Evolutionary conservation across 2,329 filamentous ascomycete species (phyloP), one percentile per base, ranked within the genome.

Genomic region (Setomelanomma holmii): DNA sequence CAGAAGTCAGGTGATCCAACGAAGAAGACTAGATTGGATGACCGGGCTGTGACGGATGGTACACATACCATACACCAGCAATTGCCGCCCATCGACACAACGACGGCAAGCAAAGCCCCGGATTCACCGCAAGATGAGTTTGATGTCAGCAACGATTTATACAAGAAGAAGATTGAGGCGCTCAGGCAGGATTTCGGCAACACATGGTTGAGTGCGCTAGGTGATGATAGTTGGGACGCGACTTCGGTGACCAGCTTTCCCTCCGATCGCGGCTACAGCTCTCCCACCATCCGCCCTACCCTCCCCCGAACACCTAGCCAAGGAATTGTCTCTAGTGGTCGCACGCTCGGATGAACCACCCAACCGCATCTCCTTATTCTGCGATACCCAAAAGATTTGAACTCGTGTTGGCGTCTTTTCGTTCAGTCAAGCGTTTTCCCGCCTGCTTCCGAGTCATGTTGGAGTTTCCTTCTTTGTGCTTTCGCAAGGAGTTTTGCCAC

Each of bases 151-250:
- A 89, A 89, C 47, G 90, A 95, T 66, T 79, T 90, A 6, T 98
- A 96, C 75, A 86, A 89, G 51, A 90, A 90, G 72, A 95, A 95
- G 74, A 89, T 98, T 48, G 92, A 96, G 74, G 87, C 89, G 3
- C 78, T 97, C 47, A 88, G 92, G 55, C 89, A 89, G 67, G 91
- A 93, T 67, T 88, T 96, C 60, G 93, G 93, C 24, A 91, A 87
- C 64, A 89, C 87, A 33, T 99, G 96, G 83, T 83, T 99, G 34
- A 93, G 87, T 57, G 91, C 90, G 12, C 80, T 98, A 44, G 89
- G 89, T 54, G 93, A 96, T 66, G 90, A 95, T 72, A 81, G 75
- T 27, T 84, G 83, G 79, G 78, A 82, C 44, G 55, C 62, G 11
- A 63, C 66, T 12, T 62, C 67, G 1, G 64, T 72, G 38, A 63